Conservation (phyloP, 768 basidiomycete genomes). For the Tylopilus plumbeoviolaceoides region DNA sequence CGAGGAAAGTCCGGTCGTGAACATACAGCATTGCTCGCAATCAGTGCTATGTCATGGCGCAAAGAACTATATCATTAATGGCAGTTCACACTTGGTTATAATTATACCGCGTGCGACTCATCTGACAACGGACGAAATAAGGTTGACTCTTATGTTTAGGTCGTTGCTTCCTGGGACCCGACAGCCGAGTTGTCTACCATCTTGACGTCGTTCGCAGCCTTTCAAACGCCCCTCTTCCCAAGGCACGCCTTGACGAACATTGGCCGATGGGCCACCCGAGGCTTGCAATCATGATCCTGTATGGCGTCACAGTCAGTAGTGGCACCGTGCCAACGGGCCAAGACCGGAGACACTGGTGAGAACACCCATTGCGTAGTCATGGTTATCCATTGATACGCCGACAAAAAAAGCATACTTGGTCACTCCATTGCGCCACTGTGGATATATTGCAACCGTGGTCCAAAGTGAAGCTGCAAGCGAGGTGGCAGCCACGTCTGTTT, state of each 20-base stretch:
- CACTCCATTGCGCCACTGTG: not conserved
- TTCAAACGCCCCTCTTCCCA: not conserved
- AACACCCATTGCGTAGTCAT: constrained; percentile 10
- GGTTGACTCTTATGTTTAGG: not conserved
- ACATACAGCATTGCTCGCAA: not conserved
- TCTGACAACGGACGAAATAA: constrained; percentile 16
- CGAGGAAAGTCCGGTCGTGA: not conserved
- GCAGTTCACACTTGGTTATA: not conserved
- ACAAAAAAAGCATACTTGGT: not conserved
- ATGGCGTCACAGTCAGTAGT: not conserved
- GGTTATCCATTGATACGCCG: constrained; percentile 16
- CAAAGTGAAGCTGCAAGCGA: not conserved
- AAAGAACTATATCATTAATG: not conserved
- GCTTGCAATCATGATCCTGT: too few species aligned
- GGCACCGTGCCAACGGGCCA: not conserved
- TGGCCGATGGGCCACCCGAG: too few species aligned
- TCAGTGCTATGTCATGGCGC: not conserved
- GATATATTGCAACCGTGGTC: constrained; percentile 3
- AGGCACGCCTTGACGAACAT: not conserved
- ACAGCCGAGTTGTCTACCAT: not conserved
- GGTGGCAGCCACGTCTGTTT: not conserved
- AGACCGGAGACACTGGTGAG: not conserved
- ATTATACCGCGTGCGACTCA: constrained; percentile 5
- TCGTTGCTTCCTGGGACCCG: not conserved
- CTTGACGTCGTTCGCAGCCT: not conserved